A percentile compares a stretch with the other conserved stretches of the same genome.
These are phyloP conservation scores for Fusarium beomiforme DNA, from an alignment of 2,329 filamentous ascomycete species.

Conservation along the genomic window DNA sequence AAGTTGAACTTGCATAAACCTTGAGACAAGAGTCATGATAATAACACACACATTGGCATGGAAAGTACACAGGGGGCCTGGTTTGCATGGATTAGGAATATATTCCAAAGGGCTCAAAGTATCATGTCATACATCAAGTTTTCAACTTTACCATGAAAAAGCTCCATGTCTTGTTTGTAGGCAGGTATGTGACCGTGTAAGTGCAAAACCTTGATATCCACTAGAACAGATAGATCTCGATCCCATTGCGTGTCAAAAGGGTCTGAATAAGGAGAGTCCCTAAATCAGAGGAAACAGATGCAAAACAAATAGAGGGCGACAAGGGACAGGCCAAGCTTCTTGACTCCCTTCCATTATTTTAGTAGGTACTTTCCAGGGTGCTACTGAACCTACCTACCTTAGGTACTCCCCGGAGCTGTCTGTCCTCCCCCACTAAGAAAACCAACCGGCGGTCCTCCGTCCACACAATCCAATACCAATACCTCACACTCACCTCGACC, in stretches of 20 bases:
- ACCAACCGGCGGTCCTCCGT: constrained; percentile 32
- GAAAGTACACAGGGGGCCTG: constrained; percentile 13
- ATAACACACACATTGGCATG: background rate
- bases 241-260: constrained; percentile 23
- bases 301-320: constrained; percentile 12
- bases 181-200: constrained; percentile 1
- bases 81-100: constrained; percentile 6
- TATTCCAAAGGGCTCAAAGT: background rate
- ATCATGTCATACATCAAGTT: constrained; percentile 16
- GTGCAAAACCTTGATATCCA: constrained; percentile 29
- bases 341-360: background rate
- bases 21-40: too few relatives aligned
- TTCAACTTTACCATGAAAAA: constrained; percentile 24
- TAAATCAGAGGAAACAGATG: background rate
- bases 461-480: constrained; percentile 16
- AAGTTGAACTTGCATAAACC: background rate
- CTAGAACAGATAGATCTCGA: constrained; percentile 22
- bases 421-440: constrained; percentile 13
- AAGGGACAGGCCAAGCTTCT: constrained; percentile 19
- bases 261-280: constrained; percentile 1
- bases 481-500: background rate
- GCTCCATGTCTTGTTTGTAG: constrained; percentile 5
- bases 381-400: background rate
- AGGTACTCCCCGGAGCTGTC: constrained; percentile 19
- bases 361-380: background rate